Base-by-base conservation (phyloP, 116 monocot species). In the Phalaenopsis hybrid region DNA sequence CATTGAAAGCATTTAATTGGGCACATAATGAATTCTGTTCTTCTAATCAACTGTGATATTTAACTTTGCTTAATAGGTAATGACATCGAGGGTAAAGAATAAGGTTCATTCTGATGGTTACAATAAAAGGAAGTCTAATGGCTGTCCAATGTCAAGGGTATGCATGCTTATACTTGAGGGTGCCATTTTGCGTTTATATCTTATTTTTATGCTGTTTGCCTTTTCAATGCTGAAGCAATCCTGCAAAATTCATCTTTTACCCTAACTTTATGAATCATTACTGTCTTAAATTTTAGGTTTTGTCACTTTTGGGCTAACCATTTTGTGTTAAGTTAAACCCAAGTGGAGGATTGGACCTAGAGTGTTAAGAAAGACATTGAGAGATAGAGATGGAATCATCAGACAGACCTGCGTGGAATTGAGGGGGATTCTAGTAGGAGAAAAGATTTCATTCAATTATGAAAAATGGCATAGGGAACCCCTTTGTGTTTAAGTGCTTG, bases 41-140 rank as follows among this genome's bases (percentile, higher is more conserved):
- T 51, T 76, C 11, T 41, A 72, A 25, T 58, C 77, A 43, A 37
- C 84, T 75, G 51, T 52, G 50, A 16, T 15, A 86, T 33, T 83
- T 34, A 57, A 58, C 49, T 81, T 41, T 51, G 4, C 58, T 74
- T 88, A 48, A 63, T 84, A 92, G 92, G 84, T 86, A 34, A 92
- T 87, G 90, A 57, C 82, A n/a, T 88, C 88, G 82, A 86, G 82
- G 59, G 92, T 89, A 86, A 81, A 55, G 48, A 88, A 81, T 31
- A 90, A 82, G 76, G 85, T 81, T 61, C 13, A 25, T 46, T 81
- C 85, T 78, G 85, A 77, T 33, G 44, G 61, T 51, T 37, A 84
- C 2, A 78, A 37, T 25, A 55, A 79, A 57, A 67, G 58, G 1
- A 80, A 76, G 68, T 75, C 59, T 57, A 86, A 34, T 11, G 79